Evolutionary conservation across 108 stramenopile genomes (phyloP).

Genomic region (Cyclotella distinguenda): DNA sequence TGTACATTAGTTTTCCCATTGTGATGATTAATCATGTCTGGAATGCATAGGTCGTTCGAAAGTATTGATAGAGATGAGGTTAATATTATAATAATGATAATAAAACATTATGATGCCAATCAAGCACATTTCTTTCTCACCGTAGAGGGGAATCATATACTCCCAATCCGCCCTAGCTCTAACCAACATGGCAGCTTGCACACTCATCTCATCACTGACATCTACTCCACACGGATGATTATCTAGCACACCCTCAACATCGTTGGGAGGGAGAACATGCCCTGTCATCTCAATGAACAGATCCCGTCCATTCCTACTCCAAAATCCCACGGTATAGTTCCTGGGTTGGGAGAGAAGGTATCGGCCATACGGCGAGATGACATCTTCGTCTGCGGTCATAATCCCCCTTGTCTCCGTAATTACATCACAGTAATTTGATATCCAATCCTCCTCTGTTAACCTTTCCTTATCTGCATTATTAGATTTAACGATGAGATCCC

Average conservation of each 20-base stretch:
- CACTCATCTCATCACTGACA: conserved; percentile 11
- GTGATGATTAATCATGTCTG: conserved; percentile 61
- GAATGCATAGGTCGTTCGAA: not conserved
- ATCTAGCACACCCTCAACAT: conserved; percentile 4
- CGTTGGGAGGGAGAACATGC: conserved; percentile 21
- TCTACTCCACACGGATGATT: conserved; percentile 36
- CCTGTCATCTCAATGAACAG: conserved; percentile 40
- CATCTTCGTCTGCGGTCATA: conserved; percentile 16
- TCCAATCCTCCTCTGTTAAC: conserved; percentile 11
- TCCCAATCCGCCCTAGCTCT: conserved; percentile 60
- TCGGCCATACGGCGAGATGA: conserved; percentile 52
- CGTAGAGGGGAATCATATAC: conserved; percentile 67
- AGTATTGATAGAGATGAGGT: not conserved
- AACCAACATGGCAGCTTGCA: conserved; percentile 48
- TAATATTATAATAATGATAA: not conserved
- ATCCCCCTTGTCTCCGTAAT: conserved; percentile 38
- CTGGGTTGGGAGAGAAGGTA: conserved; percentile 42
- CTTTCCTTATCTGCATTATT: not conserved
- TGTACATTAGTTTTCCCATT: conserved; percentile 42
- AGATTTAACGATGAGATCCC: conserved; percentile 35
- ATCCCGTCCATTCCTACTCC: conserved; percentile 48
- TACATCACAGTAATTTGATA: conserved; percentile 29
- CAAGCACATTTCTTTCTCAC: conserved; percentile 13
- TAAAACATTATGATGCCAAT: not conserved
- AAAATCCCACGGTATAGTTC: conserved; percentile 31